Evolutionary conservation across 768 basidiomycete genomes (phyloP).

Genomic region (Chalciporus piperatus): DNA sequence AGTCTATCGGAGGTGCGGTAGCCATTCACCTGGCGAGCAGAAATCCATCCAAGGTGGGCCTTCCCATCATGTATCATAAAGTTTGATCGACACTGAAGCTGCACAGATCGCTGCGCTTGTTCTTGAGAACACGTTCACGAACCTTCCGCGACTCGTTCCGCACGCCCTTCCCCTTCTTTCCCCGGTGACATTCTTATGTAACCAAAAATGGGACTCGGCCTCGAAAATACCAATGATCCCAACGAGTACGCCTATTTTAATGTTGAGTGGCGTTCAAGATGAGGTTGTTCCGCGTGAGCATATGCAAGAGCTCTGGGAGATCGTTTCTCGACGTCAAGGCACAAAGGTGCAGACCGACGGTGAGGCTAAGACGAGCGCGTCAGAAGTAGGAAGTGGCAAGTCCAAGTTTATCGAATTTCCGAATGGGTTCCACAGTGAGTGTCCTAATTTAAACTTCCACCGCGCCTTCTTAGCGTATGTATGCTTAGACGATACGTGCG

Average conservation of each 20-base stretch:
- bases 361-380: constrained; percentile 34
- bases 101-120: constrained; percentile 74
- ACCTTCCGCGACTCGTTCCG: constrained; percentile 80
- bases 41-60: constrained; percentile 62
- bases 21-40: constrained; percentile 81
- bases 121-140: constrained; percentile 92
- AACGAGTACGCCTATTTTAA: constrained; percentile 66
- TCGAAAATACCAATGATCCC: constrained; percentile 64
- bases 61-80: neutral
- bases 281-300: constrained; percentile 53
- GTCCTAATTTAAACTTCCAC: neutral
- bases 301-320: constrained; percentile 66
- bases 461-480: neutral
- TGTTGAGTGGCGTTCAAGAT: constrained; percentile 69
- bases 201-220: constrained; percentile 86
- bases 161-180: constrained; percentile 69
- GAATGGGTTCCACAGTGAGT: constrained; percentile 53
- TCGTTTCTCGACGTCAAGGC: constrained; percentile 50
- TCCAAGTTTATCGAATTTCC: constrained; percentile 57
- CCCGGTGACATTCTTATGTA: constrained; percentile 75
- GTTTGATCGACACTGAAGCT: neutral
- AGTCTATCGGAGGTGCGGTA: constrained; percentile 91
- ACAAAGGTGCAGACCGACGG: constrained; percentile 13
- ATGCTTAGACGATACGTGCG: constrained; percentile 50
- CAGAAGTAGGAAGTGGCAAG: constrained; percentile 49